Evolutionary conservation across 2,329 filamentous ascomycete species (phyloP), one percentile per base, ranked within the genome.

Genomic region (Paecilomyces niveus): DNA sequence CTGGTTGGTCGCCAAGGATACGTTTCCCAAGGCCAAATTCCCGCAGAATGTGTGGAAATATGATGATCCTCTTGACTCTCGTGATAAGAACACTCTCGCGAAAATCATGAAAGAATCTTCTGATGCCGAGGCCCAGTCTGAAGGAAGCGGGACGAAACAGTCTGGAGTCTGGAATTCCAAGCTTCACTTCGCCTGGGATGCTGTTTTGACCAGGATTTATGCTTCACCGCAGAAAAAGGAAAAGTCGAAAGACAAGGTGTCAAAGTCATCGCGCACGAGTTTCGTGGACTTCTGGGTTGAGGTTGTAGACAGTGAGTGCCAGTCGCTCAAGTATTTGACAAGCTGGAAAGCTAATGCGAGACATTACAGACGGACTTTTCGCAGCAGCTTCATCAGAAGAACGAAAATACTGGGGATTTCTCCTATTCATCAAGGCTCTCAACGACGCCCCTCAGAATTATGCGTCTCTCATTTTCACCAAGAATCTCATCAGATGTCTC

Each of bases 331-430:
- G 6, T 8, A 45, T 18, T 18, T 45, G 39, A 9, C 8, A 6
- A 45, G 39, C 6, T 18, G 18, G n/a, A 8, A 45, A n/a, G n/a
- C 39, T 45, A 45, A 45, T 18, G 5, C n/a, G 9, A 93, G 89
- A 6, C n/a, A 50, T 29, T 29, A 55, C 21, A 61, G 60, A 93
- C 70, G 88, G 89, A 8, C 81, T 97, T 3, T 97, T 97, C 70
- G 88, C 90, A 5, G 85, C 88, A 58, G 85, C 83, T 10, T 88
- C 92, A 7, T 95, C 92, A 1, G 86, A 92, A 51, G 90, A 92
- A 65, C 89, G 95, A 58, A 97, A 97, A 74, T 91, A 90, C 68
- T 92, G 91, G 73, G 94, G 94, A 0, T 93, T 97, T 74, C 85
- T 92, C 67, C 83, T 97, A 2, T 90, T 97, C 67, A 86, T 88